Evolutionary conservation across 192 early-diverging fungal species (phyloP), one percentile per base, ranked within the genome.

Genomic region (Linnemannia elongata): DNA sequence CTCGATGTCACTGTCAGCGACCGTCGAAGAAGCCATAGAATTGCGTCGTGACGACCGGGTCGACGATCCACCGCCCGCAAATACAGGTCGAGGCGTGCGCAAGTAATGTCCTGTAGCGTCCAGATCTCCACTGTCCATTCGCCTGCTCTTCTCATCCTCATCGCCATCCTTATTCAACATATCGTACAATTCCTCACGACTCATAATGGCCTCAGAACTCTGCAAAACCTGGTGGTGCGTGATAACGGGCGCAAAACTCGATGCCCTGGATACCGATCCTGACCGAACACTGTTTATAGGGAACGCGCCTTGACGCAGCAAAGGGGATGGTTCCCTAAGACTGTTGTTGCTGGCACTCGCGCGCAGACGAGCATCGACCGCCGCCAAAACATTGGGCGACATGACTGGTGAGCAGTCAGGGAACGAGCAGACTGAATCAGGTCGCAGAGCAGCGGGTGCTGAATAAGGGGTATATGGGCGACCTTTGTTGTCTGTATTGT

Each of bases 341-440:
- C 7, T 41, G 17, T 42, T 71, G 41, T 41, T 71, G 24, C 69
- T 71, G 18, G 69, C 38, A 71, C 69, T 71, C 20, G 69, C 77
- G 38, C 68, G 6, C 42, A 78, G 69, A 27, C 77, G 42, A 15
- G 77, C 77, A 47, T 78, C 77, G 10, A 78, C 68, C 6, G 77
- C 77, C 6, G 77, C 77, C 33, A 78, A 54, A 30, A 78, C 77
- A 78, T 69, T 78, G 35, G 77, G 77, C 10, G 77, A 66, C 77
- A 78, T 78, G 44, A 78, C 38, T 3, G 77, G 77, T 52, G 77
- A 78, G 15, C 66, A 38, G 22, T 78, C 77, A 4, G 77, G 77
- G 24, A 49, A 78, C 4, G 77, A 70, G 20, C 77, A 78, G 17
- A 70, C 77, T 6, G 77, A 78, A 36, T 78, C 77, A 24, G 77